Base-by-base conservation (phyloP, 805 yeast species). In the Brettanomyces naardenensis region DNA sequence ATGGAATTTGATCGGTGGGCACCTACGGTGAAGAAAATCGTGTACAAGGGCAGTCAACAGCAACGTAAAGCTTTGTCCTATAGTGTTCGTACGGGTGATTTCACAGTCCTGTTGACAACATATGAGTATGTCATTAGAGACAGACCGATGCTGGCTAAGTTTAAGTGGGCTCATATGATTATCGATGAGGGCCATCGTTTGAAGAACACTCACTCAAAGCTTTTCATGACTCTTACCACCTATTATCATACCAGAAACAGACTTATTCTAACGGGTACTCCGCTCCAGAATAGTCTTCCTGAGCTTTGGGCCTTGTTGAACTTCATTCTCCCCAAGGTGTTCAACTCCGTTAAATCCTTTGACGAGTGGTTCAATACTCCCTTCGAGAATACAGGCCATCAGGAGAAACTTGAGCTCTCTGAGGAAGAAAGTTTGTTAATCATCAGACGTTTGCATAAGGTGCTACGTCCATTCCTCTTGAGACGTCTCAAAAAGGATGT, bases 311-410 rank as follows among this genome's bases (percentile, higher is more conserved):
- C 94, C 0, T 66, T 84, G 45, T 64, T 84, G 51, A 84, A 84
- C 56, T 84, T 84, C 50, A 90, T 82, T 17, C 68, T 84, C 44
- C 95, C 95, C 6, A 80, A 82, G 51, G 80, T 84, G 56, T 84
- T 84, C 69, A 84, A 83, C 53, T 83, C 92, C 26, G 92, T 81
- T 9, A 81, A 84, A 53, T 79, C 90, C 6, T 84, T 84, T 53
- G 92, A 84, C 53, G 94, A 84, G 54, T 84, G 95, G 94, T 84
- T 84, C 55, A 84, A 84, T 52, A 84, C 94, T 0, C 94, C 94
- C 5, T 84, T 84, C 62, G 90, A 89, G 4, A 83, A 81, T 46
- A 78, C 92, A 14, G 94, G 94, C 41, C 68, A 78, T 13, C 90
- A 81, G 56, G 94, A 84, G 49, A 80, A 80, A 57, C 69, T 84